Base-by-base conservation (phyloP, 768 basidiomycete species). In the Lactarius sanguifluus region DNA sequence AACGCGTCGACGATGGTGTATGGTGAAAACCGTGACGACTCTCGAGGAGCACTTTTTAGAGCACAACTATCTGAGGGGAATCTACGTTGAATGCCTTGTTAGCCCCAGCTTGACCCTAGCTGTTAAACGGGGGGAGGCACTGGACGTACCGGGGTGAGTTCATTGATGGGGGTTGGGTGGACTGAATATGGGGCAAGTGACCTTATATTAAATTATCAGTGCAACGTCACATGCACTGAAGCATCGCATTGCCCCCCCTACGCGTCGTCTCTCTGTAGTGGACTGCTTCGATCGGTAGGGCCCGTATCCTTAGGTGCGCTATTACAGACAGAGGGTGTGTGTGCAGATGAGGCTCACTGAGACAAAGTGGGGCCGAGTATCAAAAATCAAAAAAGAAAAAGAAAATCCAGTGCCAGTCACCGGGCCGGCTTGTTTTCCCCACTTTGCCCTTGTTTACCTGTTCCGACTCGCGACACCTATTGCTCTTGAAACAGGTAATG, bases 211-310 rank as follows among this genome's bases (percentile, higher is more conserved):
- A 36, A 25, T 20, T 1, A 43, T n/a, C 45, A 32, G 23, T 1
- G 59, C 64, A 66, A 66, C 65, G 43, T 62, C 65, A 66, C 65
- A 66, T 66, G 65, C 61, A 50, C 60, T 3, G 56, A n/a, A 25
- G 45, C 61, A 66, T 40, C 5, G 61, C 65, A 57, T 50, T 38
- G 56, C 56, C 57, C 5, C 23, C 23, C 25, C 5, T n/a, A n/a
- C 13, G 50, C 47, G 50, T 52, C 50, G 15, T 25, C 13, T 25
- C 25, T n/a, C 47, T 23, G 47, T 0, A 13, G 47, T 23, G 47
- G 6, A 25, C 25, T 25, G 23, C 50, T 16, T 52, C 50, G 5
- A 25, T 52, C 50, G 23, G 10, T 25, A 15, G 25, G 23, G 13
- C 50, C 7, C 50, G 50, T 47, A 23, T 25, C 23, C n/a, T 50